phyloP scores from a whole-genome alignment of 208 protist genomes.

The Leishmania tarentolae region DNA sequence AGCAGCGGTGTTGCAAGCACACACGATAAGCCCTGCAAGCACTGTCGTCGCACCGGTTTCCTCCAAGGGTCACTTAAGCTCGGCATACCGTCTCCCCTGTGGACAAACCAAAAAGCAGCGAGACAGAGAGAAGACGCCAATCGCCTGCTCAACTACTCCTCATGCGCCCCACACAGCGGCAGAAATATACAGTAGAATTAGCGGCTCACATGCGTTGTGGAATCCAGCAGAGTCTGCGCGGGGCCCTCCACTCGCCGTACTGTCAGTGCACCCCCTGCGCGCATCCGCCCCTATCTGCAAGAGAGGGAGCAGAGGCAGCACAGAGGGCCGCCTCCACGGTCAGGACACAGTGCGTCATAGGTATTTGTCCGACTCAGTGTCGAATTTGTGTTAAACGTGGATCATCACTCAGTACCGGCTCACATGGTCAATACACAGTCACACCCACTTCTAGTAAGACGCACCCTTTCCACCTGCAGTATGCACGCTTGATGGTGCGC shows the following conservation, averaged over 20 bases:
- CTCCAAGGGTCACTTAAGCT: neutral
- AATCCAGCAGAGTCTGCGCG: neutral
- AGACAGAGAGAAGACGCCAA: neutral
- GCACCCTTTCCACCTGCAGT: neutral
- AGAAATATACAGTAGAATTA: neutral
- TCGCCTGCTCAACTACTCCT: neutral
- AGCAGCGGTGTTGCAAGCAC: neutral
- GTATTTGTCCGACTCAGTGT: slow-evolving; percentile 40
- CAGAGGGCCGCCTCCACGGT: slow-evolving; percentile 25
- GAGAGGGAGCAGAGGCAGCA: neutral
- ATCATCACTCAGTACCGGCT: slow-evolving; percentile 23
- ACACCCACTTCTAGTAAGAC: neutral
- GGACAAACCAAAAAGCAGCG: neutral
- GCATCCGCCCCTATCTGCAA: neutral
- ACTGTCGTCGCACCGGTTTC: neutral
- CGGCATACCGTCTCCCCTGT: neutral
- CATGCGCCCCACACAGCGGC: neutral
- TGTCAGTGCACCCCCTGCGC: slow-evolving; percentile 3
- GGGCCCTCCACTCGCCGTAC: neutral
- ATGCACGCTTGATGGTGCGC: neutral
- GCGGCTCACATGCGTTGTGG: neutral
- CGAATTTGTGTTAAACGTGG: slow-evolving; percentile 42
- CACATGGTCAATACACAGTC: neutral
- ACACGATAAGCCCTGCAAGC: neutral
- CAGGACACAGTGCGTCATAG: slow-evolving; percentile 40